phyloP scores from a whole-genome alignment of 208 protist genomes.

The Acanthamoeba sp. region DNA sequence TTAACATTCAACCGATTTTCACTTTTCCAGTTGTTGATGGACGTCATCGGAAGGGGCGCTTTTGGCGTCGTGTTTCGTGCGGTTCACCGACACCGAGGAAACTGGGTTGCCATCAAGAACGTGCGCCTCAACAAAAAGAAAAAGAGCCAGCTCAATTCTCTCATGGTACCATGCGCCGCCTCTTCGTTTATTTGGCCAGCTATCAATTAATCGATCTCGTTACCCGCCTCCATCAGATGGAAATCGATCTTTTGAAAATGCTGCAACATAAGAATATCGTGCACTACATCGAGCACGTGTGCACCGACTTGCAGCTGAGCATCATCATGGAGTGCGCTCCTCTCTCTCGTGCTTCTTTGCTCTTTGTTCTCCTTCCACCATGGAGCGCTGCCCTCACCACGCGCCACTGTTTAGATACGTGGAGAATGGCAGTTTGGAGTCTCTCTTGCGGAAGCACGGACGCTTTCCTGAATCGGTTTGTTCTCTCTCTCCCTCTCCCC shows the following conservation, averaged over 20 bases:
- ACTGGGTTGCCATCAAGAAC: constrained; percentile 89
- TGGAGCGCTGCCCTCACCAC: too few relatives aligned
- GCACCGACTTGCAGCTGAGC: constrained; percentile 88
- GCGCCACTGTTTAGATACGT: constrained; percentile 81
- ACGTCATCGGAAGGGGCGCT: constrained; percentile 64
- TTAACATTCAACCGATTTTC: background rate
- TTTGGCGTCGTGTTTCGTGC: constrained; percentile 73
- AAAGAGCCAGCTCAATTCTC: constrained; percentile 79
- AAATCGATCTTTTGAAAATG: constrained; percentile 89
- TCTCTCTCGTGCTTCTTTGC: background rate
- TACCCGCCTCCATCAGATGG: constrained; percentile 60
- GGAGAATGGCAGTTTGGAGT: constrained; percentile 92
- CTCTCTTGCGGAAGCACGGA: constrained; percentile 92
- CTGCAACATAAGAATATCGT: constrained; percentile 91
- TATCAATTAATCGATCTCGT: background rate
- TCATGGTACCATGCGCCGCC: constrained; percentile 59
- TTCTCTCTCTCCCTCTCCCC: background rate
- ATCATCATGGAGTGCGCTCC: constrained; percentile 92
- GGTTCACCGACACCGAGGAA: constrained; percentile 78
- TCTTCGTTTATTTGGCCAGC: background rate
- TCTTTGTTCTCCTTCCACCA: background rate
- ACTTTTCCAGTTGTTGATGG: constrained; percentile 57
- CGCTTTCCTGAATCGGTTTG: constrained; percentile 90
- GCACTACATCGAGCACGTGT: constrained; percentile 90
- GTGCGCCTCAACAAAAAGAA: constrained; percentile 80